These are phyloP conservation scores for Calocybe indica DNA, from an alignment of 768 basidiomycete species.

Conservation along the genomic window DNA sequence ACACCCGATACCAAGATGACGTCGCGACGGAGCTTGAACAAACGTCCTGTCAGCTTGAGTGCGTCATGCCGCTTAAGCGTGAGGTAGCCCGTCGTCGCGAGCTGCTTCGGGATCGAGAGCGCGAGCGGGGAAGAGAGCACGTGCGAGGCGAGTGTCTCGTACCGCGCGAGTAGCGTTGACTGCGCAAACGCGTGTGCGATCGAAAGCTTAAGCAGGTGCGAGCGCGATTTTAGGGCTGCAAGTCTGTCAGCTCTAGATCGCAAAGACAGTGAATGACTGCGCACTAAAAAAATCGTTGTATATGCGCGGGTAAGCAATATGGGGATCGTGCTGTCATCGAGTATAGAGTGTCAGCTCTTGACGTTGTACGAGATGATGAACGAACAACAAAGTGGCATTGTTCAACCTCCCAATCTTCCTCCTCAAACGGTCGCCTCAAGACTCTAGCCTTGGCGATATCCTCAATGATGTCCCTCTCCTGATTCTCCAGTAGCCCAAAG, in stretches of 20 bases:
- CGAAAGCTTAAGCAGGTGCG: conserved; percentile 87
- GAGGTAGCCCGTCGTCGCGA: conserved; percentile 73
- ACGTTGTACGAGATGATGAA: conserved; percentile 7
- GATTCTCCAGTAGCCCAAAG: conserved; percentile 75
- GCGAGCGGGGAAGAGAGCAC: conserved; percentile 77
- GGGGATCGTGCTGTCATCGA: conserved; percentile 65
- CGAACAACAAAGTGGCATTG: conserved; percentile 84
- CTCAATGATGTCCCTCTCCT: conserved; percentile 81
- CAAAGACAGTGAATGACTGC: conserved; percentile 19
- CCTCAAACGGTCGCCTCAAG: conserved; percentile 51
- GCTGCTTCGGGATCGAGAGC: conserved; percentile 76
- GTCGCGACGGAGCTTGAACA: conserved; percentile 86
- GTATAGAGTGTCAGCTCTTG: neutral
- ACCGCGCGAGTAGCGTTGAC: conserved; percentile 85
- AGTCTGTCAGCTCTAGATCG: neutral
- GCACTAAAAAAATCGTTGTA: conserved; percentile 96
- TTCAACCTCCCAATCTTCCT: conserved; percentile 87
- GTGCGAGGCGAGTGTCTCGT: conserved; percentile 71
- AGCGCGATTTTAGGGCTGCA: conserved; percentile 84
- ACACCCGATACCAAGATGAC: conserved; percentile 92
- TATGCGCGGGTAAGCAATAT: conserved; percentile 82
- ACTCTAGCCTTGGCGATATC: conserved; percentile 73
- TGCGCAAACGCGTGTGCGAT: conserved; percentile 93
- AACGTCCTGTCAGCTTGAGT: conserved; percentile 74
- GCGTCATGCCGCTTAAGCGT: conserved; percentile 76